A percentile compares a stretch with the other conserved stretches of the same genome.
phyloP scores from a whole-genome alignment of 805 yeast species.

The Debaryomyces castellii region DNA sequence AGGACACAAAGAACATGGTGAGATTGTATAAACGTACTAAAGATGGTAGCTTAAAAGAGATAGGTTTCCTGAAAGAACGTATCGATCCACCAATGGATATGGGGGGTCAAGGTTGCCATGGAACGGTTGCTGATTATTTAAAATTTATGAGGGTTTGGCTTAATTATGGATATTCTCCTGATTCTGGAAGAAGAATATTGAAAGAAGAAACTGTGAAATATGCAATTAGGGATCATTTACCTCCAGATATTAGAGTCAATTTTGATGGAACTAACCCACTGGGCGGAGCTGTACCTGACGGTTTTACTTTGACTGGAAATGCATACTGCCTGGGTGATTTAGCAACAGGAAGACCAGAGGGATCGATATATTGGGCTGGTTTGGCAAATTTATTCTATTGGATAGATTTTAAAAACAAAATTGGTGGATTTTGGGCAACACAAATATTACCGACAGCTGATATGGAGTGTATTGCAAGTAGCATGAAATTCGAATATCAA shows the following conservation, averaged over 20 bases:
- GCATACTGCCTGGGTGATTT: conserved; percentile 22
- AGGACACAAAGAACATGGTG: conserved; percentile 11
- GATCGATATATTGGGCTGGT: conserved; percentile 40
- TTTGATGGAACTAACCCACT: conserved; percentile 4
- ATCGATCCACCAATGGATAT: conserved; percentile 28
- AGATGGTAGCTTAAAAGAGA: conserved; percentile 15
- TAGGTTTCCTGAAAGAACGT: background rate
- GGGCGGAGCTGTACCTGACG: conserved; percentile 20
- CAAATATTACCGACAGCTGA: conserved; percentile 38
- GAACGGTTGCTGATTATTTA: conserved; percentile 36
- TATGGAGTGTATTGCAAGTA: conserved; percentile 16
- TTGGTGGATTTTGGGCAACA: conserved; percentile 41
- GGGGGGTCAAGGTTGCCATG: conserved; percentile 46
- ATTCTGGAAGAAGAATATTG: conserved; percentile 30
- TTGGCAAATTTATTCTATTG: conserved; percentile 39
- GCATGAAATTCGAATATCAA: conserved; percentile 21
- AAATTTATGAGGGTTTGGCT: conserved; percentile 40
- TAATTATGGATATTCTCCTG: conserved; percentile 39
- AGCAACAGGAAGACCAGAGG: conserved; percentile 35
- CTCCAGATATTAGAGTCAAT: conserved; percentile 23
- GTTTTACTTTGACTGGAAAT: conserved; percentile 36
- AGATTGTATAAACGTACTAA: conserved; percentile 13
- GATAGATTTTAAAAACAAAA: conserved; percentile 36
- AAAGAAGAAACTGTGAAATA: conserved; percentile 26
- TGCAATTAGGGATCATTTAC: conserved; percentile 33